phyloP scores from a whole-genome alignment of 73 alveolate genomes.

The Tetrahymena borealis region DNA sequence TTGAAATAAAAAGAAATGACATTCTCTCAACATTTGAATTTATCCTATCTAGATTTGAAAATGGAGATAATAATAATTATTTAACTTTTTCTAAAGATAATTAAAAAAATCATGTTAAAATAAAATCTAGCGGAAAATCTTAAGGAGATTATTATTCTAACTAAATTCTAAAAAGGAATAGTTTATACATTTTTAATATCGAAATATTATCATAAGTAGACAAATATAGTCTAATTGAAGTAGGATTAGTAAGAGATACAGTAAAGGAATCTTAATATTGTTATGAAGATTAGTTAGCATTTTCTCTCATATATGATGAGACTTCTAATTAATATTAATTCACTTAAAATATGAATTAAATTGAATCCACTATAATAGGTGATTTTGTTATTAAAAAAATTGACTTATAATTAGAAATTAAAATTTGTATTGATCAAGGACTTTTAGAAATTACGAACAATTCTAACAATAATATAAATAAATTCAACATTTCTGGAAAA shows the following conservation, averaged over 20 bases:
- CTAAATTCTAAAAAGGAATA: not conserved
- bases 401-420: not conserved
- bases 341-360: not conserved
- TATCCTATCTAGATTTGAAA: too few species aligned
- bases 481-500: not conserved
- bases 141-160: not conserved
- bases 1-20: too few species aligned
- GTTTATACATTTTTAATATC: not conserved
- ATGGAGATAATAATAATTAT: not conserved
- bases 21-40: too few species aligned
- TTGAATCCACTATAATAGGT: not conserved
- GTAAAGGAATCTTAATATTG: not conserved
- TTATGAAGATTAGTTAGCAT: not conserved
- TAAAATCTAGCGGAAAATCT: too few species aligned
- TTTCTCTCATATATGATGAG: not conserved
- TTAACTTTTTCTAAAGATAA: too few species aligned
- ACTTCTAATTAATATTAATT: not conserved
- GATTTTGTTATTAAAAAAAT: not conserved
- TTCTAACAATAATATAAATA: not conserved
- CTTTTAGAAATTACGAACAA: not conserved
- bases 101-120: too few species aligned
- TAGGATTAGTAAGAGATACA: not conserved
- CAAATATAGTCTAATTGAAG: not conserved
- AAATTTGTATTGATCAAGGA: not conserved
- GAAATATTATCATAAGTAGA: not conserved